Evolutionary conservation across 2,329 filamentous ascomycete species (phyloP), one percentile per base, ranked within the genome.

Genomic region (Rutstroemia sp.): DNA sequence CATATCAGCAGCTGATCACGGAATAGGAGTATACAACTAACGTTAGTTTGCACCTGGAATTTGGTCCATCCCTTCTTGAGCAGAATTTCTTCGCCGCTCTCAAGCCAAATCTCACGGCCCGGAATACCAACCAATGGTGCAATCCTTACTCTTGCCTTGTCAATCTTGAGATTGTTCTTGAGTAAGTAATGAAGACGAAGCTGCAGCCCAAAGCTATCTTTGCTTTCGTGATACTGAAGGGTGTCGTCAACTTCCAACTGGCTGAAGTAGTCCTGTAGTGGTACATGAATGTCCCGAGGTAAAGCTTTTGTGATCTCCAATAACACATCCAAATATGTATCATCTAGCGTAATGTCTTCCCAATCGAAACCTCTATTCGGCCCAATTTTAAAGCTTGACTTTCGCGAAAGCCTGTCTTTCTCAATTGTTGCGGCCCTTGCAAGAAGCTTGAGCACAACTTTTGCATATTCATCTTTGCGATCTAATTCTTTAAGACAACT

Each of bases 401-500:
- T 73, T 9, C 70, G 71, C 27, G 71, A 66, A 5, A 78, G 66
- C 23, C 75, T 73, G 17, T 80, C 78, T 51, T 73, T 76, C 60
- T 84, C 76, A 0, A 77, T 76, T 0, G 73, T 73, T 4, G 81
- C 84, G 0, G 82, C 80, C 67, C 89, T 91, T 7, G 80, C 81
- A 10, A 94, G 73, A 1, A 96, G 74, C 64, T 87, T 87, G 14
- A 96, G 75, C 8, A 89, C 78, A 8, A 88, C 84, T 23, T 82
- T 81, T 16, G 92, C 83, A 65, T 91, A 95, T 60, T 95, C 89
- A 52, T 92, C 87, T 58, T 84, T 83, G 14, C 84, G 82, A 49
- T 87, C 78, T 27, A 96, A 78, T 63, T 89, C 80, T 61, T 88
- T 86, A 27, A 99, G 77, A 69, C 92, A 97, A 49, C 82, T 80